Conservation (phyloP, 176 grass and related monocot species). For the Aechmea fasciata region DNA sequence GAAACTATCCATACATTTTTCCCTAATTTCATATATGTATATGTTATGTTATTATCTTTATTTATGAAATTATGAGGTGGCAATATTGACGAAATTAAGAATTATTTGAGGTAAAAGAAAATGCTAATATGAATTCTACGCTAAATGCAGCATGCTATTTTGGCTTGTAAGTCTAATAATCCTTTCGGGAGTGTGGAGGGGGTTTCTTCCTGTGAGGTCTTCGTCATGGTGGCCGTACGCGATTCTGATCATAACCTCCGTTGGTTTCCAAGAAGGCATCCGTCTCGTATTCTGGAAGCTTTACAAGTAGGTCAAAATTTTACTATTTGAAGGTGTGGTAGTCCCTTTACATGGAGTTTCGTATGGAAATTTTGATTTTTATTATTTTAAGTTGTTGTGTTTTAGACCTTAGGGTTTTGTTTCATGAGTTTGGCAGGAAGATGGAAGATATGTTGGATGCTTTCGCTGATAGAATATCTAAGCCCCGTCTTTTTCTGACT, state of each 20-base stretch:
- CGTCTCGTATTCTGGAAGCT: conserved; percentile 86
- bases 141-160: conserved; percentile 60
- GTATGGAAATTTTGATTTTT: not conserved
- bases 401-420: conserved; percentile 1
- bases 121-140: conserved; percentile 7
- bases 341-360: not conserved
- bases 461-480: conserved; percentile 83
- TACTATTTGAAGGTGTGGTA: not conserved
- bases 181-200: conserved; percentile 76
- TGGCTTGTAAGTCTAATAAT: conserved; percentile 90
- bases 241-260: conserved; percentile 71
- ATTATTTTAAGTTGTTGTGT: no score
- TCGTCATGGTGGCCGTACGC: conserved; percentile 54
- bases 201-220: conserved; percentile 71
- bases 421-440: conserved; percentile 52
- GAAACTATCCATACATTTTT: no score
- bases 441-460: conserved; percentile 85
- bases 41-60: no score
- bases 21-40: no score
- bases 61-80: no score
- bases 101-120: conserved; percentile 1
- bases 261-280: conserved; percentile 66
- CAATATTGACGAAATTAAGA: not conserved
- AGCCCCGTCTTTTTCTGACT: conserved; percentile 65
- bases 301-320: conserved; percentile 67